Percentiles rank a stretch among this genome's conserved stretches.
Conservation (phyloP, 805 yeast species). For the Metschnikowia continentalis region DNA sequence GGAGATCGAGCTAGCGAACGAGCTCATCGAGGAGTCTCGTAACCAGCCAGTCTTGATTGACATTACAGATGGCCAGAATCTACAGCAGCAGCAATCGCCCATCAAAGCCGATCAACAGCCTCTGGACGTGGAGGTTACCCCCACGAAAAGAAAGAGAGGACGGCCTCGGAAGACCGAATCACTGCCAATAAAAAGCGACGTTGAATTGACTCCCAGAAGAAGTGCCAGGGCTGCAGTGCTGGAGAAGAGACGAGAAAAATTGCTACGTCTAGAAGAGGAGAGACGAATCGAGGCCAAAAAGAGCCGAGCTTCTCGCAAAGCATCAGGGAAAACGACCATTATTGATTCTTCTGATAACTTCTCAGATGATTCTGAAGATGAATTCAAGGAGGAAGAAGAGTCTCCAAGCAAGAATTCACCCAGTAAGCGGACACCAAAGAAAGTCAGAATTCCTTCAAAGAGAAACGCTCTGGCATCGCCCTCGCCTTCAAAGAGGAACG, state of each 20-base stretch:
- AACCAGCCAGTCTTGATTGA: background rate
- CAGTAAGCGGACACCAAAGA: background rate
- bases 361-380: background rate
- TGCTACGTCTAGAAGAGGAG: slow-evolving; percentile 9
- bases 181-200: slow-evolving; percentile 7
- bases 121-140: slow-evolving; percentile 2
- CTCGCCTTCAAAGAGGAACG: background rate
- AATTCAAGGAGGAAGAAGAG: background rate
- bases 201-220: slow-evolving; percentile 4
- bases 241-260: slow-evolving; percentile 8
- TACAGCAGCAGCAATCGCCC: background rate
- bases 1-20: slow-evolving; percentile 44
- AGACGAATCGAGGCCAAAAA: background rate
- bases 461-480: background rate
- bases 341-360: background rate
- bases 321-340: background rate
- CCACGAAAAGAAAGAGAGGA: slow-evolving; percentile 15
- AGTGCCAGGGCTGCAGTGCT: slow-evolving; percentile 6
- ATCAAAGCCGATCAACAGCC: background rate
- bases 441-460: background rate
- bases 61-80: background rate
- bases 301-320: background rate
- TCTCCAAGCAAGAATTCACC: background rate
- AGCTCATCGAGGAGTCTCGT: slow-evolving; percentile 24
- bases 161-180: slow-evolving; percentile 12